Evolutionary conservation across 192 early-diverging fungal genomes (phyloP), one percentile per base, ranked within the genome.

Genomic region (Umbelopsis vinacea): DNA sequence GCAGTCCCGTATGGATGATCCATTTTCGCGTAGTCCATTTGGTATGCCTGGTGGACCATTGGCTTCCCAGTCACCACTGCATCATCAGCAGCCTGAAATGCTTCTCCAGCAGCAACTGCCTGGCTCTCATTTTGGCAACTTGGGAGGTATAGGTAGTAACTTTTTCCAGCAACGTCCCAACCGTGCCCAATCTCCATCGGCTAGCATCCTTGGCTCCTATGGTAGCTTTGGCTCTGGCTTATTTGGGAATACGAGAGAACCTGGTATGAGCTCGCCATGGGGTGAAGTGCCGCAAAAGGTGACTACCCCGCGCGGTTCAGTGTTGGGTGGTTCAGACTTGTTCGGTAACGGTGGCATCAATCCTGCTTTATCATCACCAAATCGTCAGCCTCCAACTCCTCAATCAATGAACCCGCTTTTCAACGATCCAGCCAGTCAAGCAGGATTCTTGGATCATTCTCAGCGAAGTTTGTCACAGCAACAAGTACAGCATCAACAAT

Each of bases 401-500:
- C 69, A 52, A 53, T 35, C 46, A n/a, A 29, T 52, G 17, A 52
- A 54, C 15, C 37, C 19, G 33, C 29, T 70, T 19, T 54, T 70
- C 24, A 40, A 22, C 4, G 47, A 54, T 0, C 50, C 53, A 4
- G 69, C 50, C 26, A 50, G 23, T 15, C 37, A 54, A 29, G 48
- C 15, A 19, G 67, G 67, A 17, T 50, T 68, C 11, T 35, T 79
- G 9, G 57, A 40, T n/a, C 77, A 80, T 40, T 76, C 35, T 1
- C 76, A 77, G 22, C 26, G 52, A 33, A 60, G 43, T 37, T 50
- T 72, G 45, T 71, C 46, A 33, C 77, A 73, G 29, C 46, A 73
- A 45, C 68, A 63, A 37, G 48, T 71, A 46, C 66, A 74, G 43
- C 76, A 75, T 26, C 70, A 75, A 23, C 63, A 68, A 23, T 72